phyloP scores from a whole-genome alignment of 805 yeast species.

The Zygosaccharomyces bisporus region DNA sequence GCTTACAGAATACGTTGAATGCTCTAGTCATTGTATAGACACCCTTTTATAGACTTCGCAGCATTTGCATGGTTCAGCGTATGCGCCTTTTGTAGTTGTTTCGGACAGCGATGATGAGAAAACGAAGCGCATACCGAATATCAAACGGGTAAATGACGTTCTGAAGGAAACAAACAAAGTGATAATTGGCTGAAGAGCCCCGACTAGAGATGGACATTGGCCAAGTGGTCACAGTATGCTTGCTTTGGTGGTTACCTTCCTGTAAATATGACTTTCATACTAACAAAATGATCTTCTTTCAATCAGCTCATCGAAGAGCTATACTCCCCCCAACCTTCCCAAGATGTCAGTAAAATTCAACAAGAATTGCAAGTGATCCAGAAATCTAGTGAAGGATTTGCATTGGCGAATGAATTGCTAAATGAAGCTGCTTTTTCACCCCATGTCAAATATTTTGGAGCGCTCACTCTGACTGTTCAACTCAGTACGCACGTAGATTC shows the following conservation, averaged over 20 bases:
- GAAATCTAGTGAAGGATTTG: constrained; percentile 30
- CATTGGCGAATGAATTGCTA: constrained; percentile 30
- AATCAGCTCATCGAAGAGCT: constrained; percentile 27
- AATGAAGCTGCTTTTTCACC: constrained; percentile 19
- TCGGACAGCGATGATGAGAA: constrained; percentile 2
- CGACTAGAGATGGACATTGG: constrained; percentile 13
- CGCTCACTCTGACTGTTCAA: constrained; percentile 36
- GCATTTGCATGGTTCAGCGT: neutral
- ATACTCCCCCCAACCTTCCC: constrained; percentile 29
- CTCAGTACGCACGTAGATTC: constrained; percentile 21
- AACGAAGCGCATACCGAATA: neutral
- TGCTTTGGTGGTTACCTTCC: neutral
- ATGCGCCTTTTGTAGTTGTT: neutral
- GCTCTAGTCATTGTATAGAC: constrained; percentile 26
- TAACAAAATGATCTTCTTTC: constrained; percentile 3
- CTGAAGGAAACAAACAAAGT: neutral
- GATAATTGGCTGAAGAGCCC: neutral
- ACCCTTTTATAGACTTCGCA: neutral
- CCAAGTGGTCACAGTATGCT: constrained; percentile 21
- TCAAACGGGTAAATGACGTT: neutral
- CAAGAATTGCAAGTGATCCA: constrained; percentile 31
- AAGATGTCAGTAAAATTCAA: constrained; percentile 32
- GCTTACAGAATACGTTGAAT: constrained; percentile 38
- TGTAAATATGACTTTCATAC: neutral
- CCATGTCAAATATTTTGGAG: constrained; percentile 36